Conservation (phyloP, 495 filamentous ascomycete genomes). For the Bathelium albidoporum region DNA sequence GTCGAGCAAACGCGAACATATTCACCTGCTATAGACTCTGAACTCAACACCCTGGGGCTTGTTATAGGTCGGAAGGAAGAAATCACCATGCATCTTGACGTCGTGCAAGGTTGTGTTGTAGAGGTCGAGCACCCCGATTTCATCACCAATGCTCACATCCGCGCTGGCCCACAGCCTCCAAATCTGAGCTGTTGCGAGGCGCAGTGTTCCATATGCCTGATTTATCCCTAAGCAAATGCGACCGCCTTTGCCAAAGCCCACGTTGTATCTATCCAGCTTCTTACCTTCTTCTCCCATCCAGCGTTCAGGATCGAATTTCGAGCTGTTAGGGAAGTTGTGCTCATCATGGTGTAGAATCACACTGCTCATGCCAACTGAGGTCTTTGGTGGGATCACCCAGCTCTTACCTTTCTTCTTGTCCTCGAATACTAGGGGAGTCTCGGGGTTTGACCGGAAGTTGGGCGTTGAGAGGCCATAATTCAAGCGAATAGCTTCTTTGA, state of each 20-base stretch:
- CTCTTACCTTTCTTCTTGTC: slow-evolving; percentile 24
- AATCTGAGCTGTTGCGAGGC: slow-evolving; percentile 10
- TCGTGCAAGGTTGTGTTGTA: slow-evolving; percentile 41
- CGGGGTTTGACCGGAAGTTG: neutral
- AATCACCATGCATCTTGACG: slow-evolving; percentile 29
- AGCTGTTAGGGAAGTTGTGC: neutral
- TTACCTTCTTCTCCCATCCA: slow-evolving; percentile 20
- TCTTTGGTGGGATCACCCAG: slow-evolving; percentile 28
- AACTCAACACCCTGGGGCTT: no score
- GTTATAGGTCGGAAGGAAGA: slow-evolving; percentile 21
- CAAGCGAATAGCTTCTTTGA: slow-evolving; percentile 28
- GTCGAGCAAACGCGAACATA: no score
- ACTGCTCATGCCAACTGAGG: slow-evolving; percentile 29
- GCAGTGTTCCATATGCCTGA: slow-evolving; percentile 22
- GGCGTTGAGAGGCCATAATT: neutral
- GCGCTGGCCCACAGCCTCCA: slow-evolving; percentile 9
- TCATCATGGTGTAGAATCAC: slow-evolving; percentile 8
- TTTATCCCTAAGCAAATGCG: slow-evolving; percentile 44
- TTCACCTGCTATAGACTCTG: no score
- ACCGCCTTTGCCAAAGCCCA: slow-evolving; percentile 40
- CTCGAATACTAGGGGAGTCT: neutral
- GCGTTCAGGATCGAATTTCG: slow-evolving; percentile 8
- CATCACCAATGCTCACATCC: slow-evolving; percentile 34
- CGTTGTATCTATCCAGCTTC: slow-evolving; percentile 36
- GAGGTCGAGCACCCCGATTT: slow-evolving; percentile 40